A percentile compares a stretch with the other conserved stretches of the same genome.
Evolutionary conservation across 768 basidiomycete genomes (phyloP).

Genomic region (Pisolithus albus): DNA sequence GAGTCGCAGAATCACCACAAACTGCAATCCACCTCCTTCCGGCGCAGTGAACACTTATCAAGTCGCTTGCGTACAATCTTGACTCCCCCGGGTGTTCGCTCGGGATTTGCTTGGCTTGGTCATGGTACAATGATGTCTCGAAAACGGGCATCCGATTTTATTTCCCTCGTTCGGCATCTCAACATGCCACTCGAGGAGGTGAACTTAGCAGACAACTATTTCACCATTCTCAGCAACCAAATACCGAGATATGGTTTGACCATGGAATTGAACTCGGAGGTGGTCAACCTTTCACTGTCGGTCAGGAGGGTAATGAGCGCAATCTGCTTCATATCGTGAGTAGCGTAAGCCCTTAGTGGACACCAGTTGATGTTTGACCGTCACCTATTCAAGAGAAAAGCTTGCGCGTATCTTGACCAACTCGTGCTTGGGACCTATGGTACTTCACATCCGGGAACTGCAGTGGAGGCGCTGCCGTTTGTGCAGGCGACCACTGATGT

Average conservation of each 20-base stretch:
- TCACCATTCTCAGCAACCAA: constrained; percentile 48
- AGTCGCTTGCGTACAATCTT: constrained; percentile 42
- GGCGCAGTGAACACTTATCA: constrained; percentile 53
- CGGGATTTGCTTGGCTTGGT: constrained; percentile 61
- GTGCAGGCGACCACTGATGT: constrained; percentile 4
- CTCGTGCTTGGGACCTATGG: constrained; percentile 12
- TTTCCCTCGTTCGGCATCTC: constrained; percentile 39
- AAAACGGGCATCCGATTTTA: constrained; percentile 39
- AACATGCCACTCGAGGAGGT: constrained; percentile 43
- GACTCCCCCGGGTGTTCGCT: constrained; percentile 35
- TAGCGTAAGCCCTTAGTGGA: constrained; percentile 4
- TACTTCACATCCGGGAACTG: neutral
- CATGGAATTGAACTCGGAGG: constrained; percentile 55
- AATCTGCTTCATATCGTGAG: constrained; percentile 56
- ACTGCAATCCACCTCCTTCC: constrained; percentile 49
- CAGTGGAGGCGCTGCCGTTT: constrained; percentile 1
- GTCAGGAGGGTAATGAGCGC: constrained; percentile 48
- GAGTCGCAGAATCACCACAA: constrained; percentile 25
- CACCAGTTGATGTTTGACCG: neutral
- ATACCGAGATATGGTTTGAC: constrained; percentile 57
- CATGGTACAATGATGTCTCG: constrained; percentile 51
- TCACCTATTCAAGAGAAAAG: constrained; percentile 33
- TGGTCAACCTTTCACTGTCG: constrained; percentile 56
- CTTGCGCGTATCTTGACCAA: constrained; percentile 38
- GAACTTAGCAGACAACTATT: constrained; percentile 70